These are phyloP conservation scores for Limonium bicolor DNA, from an alignment of 148 eudicot genomes.

Conservation along the genomic window DNA sequence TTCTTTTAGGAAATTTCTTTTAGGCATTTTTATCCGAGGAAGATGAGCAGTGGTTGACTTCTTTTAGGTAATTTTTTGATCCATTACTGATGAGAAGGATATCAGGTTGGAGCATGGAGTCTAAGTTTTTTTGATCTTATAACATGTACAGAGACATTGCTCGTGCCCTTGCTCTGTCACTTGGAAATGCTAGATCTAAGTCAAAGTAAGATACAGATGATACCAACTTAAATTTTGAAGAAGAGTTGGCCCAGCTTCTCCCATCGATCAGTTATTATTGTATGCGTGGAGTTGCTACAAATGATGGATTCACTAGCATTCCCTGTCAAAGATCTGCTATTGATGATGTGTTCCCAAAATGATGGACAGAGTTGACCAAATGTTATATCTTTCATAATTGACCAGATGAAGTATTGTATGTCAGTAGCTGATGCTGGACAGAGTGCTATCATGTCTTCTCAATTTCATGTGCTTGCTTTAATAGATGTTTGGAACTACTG, in stretches of 20 bases:
- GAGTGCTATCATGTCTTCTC: conserved; percentile 36
- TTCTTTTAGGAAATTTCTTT: too few species aligned
- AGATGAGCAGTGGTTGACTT: conserved; percentile 64
- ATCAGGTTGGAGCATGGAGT: conserved; percentile 84
- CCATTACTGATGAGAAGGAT: conserved; percentile 66
- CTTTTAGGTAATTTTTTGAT: conserved; percentile 79
- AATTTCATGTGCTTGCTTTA: conserved; percentile 78
- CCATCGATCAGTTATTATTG: conserved; percentile 56
- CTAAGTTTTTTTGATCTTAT: conserved; percentile 81
- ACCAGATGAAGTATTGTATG: conserved; percentile 59
- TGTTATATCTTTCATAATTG: conserved; percentile 51
- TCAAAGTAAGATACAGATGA: conserved; percentile 50
- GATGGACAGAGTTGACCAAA: conserved; percentile 57
- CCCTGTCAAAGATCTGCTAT: conserved; percentile 79
- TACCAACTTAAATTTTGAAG: conserved; percentile 41
- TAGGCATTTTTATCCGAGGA: conserved; percentile 24
- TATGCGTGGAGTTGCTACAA: conserved; percentile 58
- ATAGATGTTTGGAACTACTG: too few species aligned
- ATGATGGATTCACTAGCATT: conserved; percentile 77
- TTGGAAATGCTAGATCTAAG: conserved; percentile 67
- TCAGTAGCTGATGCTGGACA: conserved; percentile 34
- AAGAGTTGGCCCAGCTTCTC: conserved; percentile 59
- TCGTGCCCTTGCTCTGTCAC: conserved; percentile 93
- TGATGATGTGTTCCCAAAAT: conserved; percentile 74
- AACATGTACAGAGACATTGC: conserved; percentile 78